Evolutionary conservation across 192 early-diverging fungal species (phyloP).

Genomic region (Lobosporangium transversale): DNA sequence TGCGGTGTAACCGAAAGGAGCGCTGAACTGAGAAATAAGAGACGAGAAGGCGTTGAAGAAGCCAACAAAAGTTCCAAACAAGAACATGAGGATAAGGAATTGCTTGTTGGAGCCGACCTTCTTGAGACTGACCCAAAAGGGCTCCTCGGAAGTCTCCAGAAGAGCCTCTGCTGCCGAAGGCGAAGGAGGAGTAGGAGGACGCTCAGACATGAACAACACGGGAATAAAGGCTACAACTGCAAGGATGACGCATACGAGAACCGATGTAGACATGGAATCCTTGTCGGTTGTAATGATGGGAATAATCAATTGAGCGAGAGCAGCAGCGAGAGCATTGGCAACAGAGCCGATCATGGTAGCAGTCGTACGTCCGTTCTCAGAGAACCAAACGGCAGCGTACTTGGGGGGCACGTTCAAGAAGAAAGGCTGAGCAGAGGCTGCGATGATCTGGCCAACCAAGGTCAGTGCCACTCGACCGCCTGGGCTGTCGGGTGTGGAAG

Average conservation of each 20-base stretch:
- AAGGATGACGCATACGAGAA: slow-evolving; percentile 57
- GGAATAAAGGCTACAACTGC: slow-evolving; percentile 52
- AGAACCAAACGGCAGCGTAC: slow-evolving; percentile 67
- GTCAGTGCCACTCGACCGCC: slow-evolving; percentile 54
- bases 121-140: slow-evolving; percentile 52
- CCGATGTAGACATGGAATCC: slow-evolving; percentile 37
- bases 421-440: slow-evolving; percentile 63
- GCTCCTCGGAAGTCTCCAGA: slow-evolving; percentile 33
- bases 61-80: slow-evolving; percentile 62
- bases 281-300: slow-evolving; percentile 55
- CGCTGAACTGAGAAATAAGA: slow-evolving; percentile 57
- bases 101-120: slow-evolving; percentile 54
- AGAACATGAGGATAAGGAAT: slow-evolving; percentile 59
- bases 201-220: slow-evolving; percentile 53
- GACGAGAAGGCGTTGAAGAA: slow-evolving; percentile 61
- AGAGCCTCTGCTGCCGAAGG: slow-evolving; percentile 54
- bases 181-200: slow-evolving; percentile 62
- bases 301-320: slow-evolving; percentile 60
- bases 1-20: slow-evolving; percentile 55
- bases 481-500: slow-evolving; percentile 22
- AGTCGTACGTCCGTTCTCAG: slow-evolving; percentile 56
- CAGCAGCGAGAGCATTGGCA: slow-evolving; percentile 60
- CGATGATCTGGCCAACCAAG: slow-evolving; percentile 61
- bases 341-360: slow-evolving; percentile 62
- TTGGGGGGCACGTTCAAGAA: slow-evolving; percentile 65